These are phyloP conservation scores for Microdochium paspali DNA, from an alignment of 2,329 filamentous ascomycete genomes.

Conservation along the genomic window DNA sequence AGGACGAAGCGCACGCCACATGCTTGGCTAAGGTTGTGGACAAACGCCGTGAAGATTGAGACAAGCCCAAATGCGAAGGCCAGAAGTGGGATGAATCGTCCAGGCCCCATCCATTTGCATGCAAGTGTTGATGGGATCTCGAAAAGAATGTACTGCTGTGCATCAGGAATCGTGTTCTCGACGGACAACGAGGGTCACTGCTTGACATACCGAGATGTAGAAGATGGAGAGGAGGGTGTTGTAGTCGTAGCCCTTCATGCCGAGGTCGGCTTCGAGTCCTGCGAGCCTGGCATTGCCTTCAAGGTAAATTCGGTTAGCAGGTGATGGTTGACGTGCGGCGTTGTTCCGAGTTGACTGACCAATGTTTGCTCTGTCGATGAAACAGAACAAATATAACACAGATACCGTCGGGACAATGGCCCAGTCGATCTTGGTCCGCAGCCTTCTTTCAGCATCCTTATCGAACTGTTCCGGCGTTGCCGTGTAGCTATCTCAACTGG, in stretches of 20 bases:
- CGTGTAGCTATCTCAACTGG: neutral
- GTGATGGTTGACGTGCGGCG: neutral
- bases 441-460: constrained; percentile 40
- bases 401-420: constrained; percentile 54
- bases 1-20: constrained; percentile 59
- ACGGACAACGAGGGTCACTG: no score
- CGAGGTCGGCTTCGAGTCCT: constrained; percentile 53
- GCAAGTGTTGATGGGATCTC: constrained; percentile 60
- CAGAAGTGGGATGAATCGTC: constrained; percentile 58
- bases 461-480: constrained; percentile 39
- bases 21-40: constrained; percentile 38
- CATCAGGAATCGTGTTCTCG: no score
- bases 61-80: constrained; percentile 53
- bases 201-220: constrained; percentile 45
- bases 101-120: constrained; percentile 64
- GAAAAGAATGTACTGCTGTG: constrained; percentile 60
- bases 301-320: neutral
- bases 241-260: constrained; percentile 54
- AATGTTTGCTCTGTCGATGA: constrained; percentile 62
- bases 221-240: constrained; percentile 60
- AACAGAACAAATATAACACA: constrained; percentile 59
- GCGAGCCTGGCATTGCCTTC: constrained; percentile 60
- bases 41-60: constrained; percentile 58
- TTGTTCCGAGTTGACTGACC: constrained; percentile 28
- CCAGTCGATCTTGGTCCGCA: constrained; percentile 53